These are phyloP conservation scores for Claviceps sp. DNA, from an alignment of 2,329 filamentous ascomycete species.

Conservation along the genomic window DNA sequence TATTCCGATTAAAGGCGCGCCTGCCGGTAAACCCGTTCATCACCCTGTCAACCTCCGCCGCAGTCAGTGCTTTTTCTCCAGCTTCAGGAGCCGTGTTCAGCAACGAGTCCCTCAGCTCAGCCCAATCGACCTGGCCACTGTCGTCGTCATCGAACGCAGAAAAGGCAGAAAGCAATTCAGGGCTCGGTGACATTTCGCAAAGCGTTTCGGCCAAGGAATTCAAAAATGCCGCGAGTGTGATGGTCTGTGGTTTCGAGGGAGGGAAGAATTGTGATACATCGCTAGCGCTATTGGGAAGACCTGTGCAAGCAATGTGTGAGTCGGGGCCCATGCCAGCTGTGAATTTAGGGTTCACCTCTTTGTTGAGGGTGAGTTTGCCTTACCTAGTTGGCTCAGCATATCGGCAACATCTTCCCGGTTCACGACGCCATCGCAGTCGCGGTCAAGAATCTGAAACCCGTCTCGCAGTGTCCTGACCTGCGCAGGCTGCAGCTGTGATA, in stretches of 20 bases:
- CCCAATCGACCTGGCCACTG: slow-evolving; percentile 79
- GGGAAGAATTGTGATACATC: slow-evolving; percentile 77
- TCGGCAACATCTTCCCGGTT: slow-evolving; percentile 73
- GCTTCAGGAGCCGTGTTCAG: slow-evolving; percentile 69
- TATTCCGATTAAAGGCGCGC: slow-evolving; percentile 62
- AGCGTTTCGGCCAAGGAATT: slow-evolving; percentile 67
- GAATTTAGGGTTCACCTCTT: not conserved
- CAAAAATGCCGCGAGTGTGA: slow-evolving; percentile 76
- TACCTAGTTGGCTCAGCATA: slow-evolving; percentile 76
- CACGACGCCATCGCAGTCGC: slow-evolving; percentile 74
- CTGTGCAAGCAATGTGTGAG: slow-evolving; percentile 23
- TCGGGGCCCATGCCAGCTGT: not conserved
- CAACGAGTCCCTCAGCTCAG: slow-evolving; percentile 69
- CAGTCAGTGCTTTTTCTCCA: slow-evolving; percentile 50
- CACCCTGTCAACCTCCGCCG: slow-evolving; percentile 73
- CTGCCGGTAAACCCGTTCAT: slow-evolving; percentile 75
- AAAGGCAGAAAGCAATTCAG: slow-evolving; percentile 78
- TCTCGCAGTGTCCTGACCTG: slow-evolving; percentile 83
- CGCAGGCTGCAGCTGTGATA: slow-evolving; percentile 63
- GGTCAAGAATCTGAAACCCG: slow-evolving; percentile 84
- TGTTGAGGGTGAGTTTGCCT: slow-evolving; percentile 4
- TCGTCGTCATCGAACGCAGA: slow-evolving; percentile 94
- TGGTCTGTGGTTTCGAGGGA: slow-evolving; percentile 52
- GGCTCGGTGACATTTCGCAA: slow-evolving; percentile 58
- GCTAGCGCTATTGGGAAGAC: slow-evolving; percentile 57